A percentile compares a stretch with the other conserved stretches of the same genome.
Conservation (phyloP, 495 filamentous ascomycete species). For the Chaetomium tenue region DNA sequence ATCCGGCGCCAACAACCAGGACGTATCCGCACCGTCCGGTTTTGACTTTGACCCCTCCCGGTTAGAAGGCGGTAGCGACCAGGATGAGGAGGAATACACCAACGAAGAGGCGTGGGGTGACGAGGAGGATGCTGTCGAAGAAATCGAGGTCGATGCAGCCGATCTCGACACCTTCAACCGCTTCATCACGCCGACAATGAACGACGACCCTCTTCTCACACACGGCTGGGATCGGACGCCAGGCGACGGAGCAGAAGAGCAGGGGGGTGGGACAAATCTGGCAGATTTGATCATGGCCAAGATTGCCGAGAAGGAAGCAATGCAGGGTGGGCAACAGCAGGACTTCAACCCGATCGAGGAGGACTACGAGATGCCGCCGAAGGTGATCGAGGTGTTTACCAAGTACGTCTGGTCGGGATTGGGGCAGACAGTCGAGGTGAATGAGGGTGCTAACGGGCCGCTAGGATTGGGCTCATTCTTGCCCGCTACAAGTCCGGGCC, state of each 20-base stretch:
- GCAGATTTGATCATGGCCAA: conserved; percentile 90
- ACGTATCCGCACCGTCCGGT: conserved; percentile 30
- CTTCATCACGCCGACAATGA: conserved; percentile 65
- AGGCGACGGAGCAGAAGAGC: conserved; percentile 46
- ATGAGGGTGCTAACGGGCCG: conserved; percentile 16
- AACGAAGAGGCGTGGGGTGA: conserved; percentile 62
- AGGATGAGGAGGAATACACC: conserved; percentile 44
- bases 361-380: conserved; percentile 81
- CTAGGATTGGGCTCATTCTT: conserved; percentile 78
- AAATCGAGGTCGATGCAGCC: conserved; percentile 81
- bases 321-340: conserved; percentile 38
- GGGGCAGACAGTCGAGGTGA: neutral
- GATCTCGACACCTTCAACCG: conserved; percentile 88
- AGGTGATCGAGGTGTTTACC: conserved; percentile 89
- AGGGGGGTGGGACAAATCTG: conserved; percentile 68
- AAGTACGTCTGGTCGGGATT: conserved; percentile 57
- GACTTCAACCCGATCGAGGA: conserved; percentile 57
- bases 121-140: conserved; percentile 72
- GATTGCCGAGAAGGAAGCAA: conserved; percentile 88
- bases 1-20: conserved; percentile 20
- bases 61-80: conserved; percentile 33
- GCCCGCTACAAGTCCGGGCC: conserved; percentile 93
- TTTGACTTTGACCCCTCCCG: conserved; percentile 48
- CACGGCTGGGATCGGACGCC: conserved; percentile 48
- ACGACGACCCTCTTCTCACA: conserved; percentile 53